A percentile compares a stretch with the other conserved stretches of the same genome.
Conservation (phyloP, 2,329 filamentous ascomycete species). For the Fusarium vanettenii region DNA sequence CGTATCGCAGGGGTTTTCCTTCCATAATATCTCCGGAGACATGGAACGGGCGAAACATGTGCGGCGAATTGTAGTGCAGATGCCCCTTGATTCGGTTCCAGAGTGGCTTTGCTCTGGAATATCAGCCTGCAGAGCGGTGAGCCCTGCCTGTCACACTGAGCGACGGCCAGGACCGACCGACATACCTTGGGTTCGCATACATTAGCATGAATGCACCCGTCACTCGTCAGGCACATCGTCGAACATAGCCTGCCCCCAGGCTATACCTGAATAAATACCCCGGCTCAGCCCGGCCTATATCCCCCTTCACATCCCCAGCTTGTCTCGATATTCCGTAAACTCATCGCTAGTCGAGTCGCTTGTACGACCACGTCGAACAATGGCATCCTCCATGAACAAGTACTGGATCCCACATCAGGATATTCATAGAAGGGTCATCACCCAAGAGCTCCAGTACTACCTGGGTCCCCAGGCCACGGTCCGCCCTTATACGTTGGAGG, state of each 20-base stretch:
- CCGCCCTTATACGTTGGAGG: conserved; percentile 66
- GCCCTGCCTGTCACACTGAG: conserved; percentile 37
- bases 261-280: conserved; percentile 43
- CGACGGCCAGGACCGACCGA: conserved; percentile 33
- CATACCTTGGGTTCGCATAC: conserved; percentile 41
- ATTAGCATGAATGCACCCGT: conserved; percentile 39
- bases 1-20: conserved; percentile 41
- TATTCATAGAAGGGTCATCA: conserved; percentile 71
- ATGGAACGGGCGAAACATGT: conserved; percentile 39
- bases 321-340: conserved; percentile 20
- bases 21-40: conserved; percentile 36
- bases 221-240: conserved; percentile 35
- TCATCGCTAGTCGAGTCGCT: conserved; percentile 18
- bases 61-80: conserved; percentile 33
- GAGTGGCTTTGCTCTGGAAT: conserved; percentile 34
- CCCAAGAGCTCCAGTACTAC: conserved; percentile 67
- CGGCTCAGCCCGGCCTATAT: conserved; percentile 25
- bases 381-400: conserved; percentile 59
- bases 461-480: conserved; percentile 69
- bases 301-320: conserved; percentile 20
- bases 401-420: conserved; percentile 71
- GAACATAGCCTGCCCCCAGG: conserved; percentile 30
- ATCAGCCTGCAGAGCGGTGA: conserved; percentile 42
- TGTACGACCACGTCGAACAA: conserved; percentile 28
- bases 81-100: conserved; percentile 37